Evolutionary conservation across 208 protist species (phyloP).

Genomic region (Crithidia thermophila): DNA sequence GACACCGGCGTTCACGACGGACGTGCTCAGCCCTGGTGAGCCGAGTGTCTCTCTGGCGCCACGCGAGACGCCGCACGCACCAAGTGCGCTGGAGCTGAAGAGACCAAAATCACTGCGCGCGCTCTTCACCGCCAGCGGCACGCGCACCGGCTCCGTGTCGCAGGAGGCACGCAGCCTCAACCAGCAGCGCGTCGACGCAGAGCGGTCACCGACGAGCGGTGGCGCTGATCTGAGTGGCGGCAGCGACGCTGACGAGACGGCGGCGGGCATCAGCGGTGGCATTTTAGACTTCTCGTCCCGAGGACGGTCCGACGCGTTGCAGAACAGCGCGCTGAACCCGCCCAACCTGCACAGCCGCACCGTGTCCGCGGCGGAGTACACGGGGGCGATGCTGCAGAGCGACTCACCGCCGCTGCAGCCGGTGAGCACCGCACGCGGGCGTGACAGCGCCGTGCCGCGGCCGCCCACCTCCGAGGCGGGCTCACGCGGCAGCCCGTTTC

Average conservation of each 20-base stretch:
- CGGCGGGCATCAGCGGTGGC: no score
- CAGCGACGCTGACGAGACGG: no score
- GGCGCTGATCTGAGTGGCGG: no score
- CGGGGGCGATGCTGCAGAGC: not conserved
- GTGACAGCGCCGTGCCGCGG: no score
- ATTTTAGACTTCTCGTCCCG: no score
- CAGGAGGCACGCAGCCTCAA: no score
- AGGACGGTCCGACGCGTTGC: not conserved
- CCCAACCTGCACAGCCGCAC: not conserved
- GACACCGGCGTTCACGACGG: not conserved
- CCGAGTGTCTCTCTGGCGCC: slow-evolving; percentile 9
- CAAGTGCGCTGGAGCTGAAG: not conserved
- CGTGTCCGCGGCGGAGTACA: not conserved
- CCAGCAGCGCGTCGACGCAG: no score
- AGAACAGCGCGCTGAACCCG: not conserved
- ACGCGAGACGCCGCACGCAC: not conserved
- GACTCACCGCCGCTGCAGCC: not conserved
- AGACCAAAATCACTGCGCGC: not conserved
- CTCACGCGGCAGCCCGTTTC: no score
- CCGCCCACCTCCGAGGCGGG: no score
- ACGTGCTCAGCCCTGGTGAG: not conserved
- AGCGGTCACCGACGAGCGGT: no score
- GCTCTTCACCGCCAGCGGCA: not conserved
- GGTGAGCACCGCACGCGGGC: no score
- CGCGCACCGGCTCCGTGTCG: not conserved